Evolutionary conservation across 768 basidiomycete species (phyloP), one percentile per base, ranked within the genome.

Genomic region (Suillus placidus): DNA sequence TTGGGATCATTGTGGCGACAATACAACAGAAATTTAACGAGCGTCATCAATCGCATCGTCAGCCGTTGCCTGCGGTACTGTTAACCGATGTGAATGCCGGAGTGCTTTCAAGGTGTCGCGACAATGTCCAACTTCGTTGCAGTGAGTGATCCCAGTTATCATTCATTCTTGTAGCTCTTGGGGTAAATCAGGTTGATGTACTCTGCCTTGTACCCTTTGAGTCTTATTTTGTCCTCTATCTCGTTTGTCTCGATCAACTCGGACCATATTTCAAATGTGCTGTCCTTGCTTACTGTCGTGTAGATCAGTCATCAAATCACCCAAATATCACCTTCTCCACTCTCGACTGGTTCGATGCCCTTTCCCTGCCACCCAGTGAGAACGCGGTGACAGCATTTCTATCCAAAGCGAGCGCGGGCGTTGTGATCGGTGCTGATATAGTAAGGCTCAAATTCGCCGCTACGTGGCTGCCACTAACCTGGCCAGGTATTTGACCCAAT

Each of bases 341-440:
- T n/a, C 73, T 93, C 20, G 89, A 93, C 71, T 94, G 92, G 92
- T 79, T 80, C 12, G 82, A 86, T 64, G 84, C 90, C 5, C 69
- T 86, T n/a, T 79, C 82, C 40, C 47, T 65, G 5, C 69, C 73
- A 26, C 69, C 74, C 30, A 60, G 65, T 10, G 60, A 67, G 57
- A 49, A 55, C 18, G 64, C 63, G 16, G 66, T 79, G 12, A 49
- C 79, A 4, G 65, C 69, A 8, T 69, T 84, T 3, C 69, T 93
- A 5, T 64, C 73, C 30, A 76, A 82, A 26, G 78, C 81, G 23
- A 72, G 80, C 7, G 80, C 85, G 2, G 87, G 91, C 58, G 62
- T 93, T 9, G 79, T 94, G 43, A 71, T 94, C 1, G 92, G 92
- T 9, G 88, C 92, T 49, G 92, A 94, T 72, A 80, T 93, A 56